Percentiles rank a stretch among this genome's conserved stretches.
Conservation (phyloP, 108 stramenopile species). For the Discostella pseudostelligera region DNA sequence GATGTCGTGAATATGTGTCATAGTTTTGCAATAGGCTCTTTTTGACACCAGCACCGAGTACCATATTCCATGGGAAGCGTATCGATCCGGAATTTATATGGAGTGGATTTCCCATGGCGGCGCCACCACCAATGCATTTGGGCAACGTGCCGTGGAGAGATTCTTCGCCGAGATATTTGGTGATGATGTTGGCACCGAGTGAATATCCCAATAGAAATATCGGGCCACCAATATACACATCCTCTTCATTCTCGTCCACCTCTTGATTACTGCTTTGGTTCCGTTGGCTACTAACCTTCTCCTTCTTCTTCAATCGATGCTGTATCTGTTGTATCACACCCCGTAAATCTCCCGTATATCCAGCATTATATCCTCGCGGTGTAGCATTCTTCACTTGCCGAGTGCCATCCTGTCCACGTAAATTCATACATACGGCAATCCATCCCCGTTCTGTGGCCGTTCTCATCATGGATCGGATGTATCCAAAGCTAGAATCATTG, state of each 20-base stretch:
- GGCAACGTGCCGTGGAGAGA: slow-evolving; percentile 72
- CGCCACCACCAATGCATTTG: slow-evolving; percentile 69
- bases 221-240: slow-evolving; percentile 42
- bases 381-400: slow-evolving; percentile 52
- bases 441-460: slow-evolving; percentile 75
- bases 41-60: slow-evolving; percentile 73
- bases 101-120: slow-evolving; percentile 78
- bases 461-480: slow-evolving; percentile 75
- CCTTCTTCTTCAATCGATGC: slow-evolving; percentile 37
- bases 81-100: slow-evolving; percentile 52
- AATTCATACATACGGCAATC: slow-evolving; percentile 78
- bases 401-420: slow-evolving; percentile 70
- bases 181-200: slow-evolving; percentile 78
- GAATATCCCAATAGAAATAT: slow-evolving; percentile 78
- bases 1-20: slow-evolving; percentile 30
- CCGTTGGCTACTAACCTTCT: background rate
- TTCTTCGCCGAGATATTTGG: slow-evolving; percentile 89
- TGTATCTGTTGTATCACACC: slow-evolving; percentile 61
- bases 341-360: slow-evolving; percentile 79
- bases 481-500: slow-evolving; percentile 86
- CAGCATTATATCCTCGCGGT: slow-evolving; percentile 73
- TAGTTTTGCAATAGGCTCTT: slow-evolving; percentile 57
- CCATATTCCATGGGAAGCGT: slow-evolving; percentile 56
- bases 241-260: background rate
- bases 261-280: slow-evolving; percentile 5